phyloP scores from a whole-genome alignment of 2,329 filamentous ascomycete species.

The Tolypocladium capitatum region DNA sequence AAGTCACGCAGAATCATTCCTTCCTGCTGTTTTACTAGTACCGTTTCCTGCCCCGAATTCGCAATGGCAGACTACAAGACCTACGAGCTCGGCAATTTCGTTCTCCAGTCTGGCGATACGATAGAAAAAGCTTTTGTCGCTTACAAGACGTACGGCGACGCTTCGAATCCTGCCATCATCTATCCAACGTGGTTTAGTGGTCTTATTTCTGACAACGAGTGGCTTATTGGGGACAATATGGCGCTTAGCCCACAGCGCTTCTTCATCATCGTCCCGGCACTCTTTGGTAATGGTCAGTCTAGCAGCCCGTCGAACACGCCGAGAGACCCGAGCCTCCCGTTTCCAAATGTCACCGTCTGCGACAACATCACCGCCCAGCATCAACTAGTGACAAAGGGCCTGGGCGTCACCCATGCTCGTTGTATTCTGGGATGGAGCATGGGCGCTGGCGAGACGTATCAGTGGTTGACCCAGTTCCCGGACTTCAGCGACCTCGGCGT shows the following conservation, averaged over 20 bases:
- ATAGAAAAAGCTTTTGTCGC: constrained; percentile 55
- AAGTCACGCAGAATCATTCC: background rate
- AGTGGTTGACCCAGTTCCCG: constrained; percentile 36
- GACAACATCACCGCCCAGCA: constrained; percentile 40
- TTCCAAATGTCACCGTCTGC: constrained; percentile 31
- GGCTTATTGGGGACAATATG: constrained; percentile 56
- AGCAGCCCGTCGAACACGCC: constrained; percentile 36
- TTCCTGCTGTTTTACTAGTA: background rate
- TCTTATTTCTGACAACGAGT: constrained; percentile 57
- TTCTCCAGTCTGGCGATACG: constrained; percentile 34
- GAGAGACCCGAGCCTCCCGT: constrained; percentile 13
- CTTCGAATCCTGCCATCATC: constrained; percentile 50
- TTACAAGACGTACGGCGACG: constrained; percentile 62
- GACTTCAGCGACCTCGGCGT: constrained; percentile 32
- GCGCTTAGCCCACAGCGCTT: constrained; percentile 44
- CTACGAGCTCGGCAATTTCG: background rate
- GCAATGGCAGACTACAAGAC: background rate
- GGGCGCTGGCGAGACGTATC: constrained; percentile 40
- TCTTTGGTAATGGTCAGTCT: constrained; percentile 41
- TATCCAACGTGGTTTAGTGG: constrained; percentile 62
- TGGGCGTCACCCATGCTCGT: constrained; percentile 28
- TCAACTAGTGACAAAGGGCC: constrained; percentile 22
- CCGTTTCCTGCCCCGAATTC: background rate
- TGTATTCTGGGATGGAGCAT: constrained; percentile 42
- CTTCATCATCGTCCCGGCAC: constrained; percentile 35